phyloP scores from a whole-genome alignment of 371 early-diverging fungal species.

The Mucor indicus region DNA sequence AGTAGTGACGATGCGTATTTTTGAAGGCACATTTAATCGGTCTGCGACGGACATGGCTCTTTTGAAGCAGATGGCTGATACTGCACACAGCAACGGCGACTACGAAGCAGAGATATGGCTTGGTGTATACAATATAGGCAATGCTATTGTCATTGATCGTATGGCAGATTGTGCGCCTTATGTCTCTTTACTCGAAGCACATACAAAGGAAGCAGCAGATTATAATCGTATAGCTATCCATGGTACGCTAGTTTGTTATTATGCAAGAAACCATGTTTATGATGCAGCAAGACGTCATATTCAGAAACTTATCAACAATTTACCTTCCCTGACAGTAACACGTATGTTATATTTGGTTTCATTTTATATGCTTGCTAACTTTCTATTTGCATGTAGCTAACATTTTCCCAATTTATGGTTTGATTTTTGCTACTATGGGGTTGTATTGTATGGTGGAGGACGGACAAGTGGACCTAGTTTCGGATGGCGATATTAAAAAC shows the following conservation, averaged over 20 bases:
- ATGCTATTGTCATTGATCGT: conserved; percentile 33
- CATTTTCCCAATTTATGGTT: conserved; percentile 38
- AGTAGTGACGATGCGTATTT: conserved; percentile 49
- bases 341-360: conserved; percentile 17
- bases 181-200: conserved; percentile 34
- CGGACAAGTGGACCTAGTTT: conserved; percentile 21
- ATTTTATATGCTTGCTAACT: not conserved
- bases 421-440: conserved; percentile 44
- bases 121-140: conserved; percentile 39
- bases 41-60: conserved; percentile 41
- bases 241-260: conserved; percentile 38
- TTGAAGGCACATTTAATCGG: conserved; percentile 47
- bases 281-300: conserved; percentile 27
- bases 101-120: conserved; percentile 46
- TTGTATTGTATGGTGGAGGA: conserved; percentile 34
- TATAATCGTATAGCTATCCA: conserved; percentile 46
- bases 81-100: conserved; percentile 44
- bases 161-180: conserved; percentile 34
- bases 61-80: conserved; percentile 45
- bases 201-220: conserved; percentile 26
- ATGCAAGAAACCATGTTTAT: conserved; percentile 27
- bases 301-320: conserved; percentile 18
- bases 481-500: conserved; percentile 13
- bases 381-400: conserved; percentile 23
- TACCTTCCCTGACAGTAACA: conserved; percentile 36